Base-by-base conservation (phyloP, 2,329 filamentous ascomycete species). In the Lachnellula cervina region DNA sequence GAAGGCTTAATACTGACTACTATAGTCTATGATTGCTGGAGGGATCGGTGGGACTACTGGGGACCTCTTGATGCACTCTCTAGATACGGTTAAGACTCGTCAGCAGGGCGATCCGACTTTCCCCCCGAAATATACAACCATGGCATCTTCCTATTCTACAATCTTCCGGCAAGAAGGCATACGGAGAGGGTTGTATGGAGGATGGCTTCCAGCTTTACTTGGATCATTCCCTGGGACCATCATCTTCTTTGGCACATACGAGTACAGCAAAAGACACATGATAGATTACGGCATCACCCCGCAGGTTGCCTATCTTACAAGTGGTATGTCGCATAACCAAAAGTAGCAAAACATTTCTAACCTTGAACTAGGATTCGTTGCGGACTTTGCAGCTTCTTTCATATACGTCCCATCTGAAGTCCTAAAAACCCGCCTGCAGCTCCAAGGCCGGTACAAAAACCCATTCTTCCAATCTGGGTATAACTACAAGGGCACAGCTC, bases 361-460 rank as follows among this genome's bases (percentile, higher is more conserved):
- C 48, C 50, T 16, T 34, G 35, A 23, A 34, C 6, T 60, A 92
- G 90, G 93, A n/a, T 92, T 97, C 65, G 71, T 97, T 57, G 94
- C 93, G 59, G 94, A 99, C 69, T 79, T 97, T 21, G 93, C 90
- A 45, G 93, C 94, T 1, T 96, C 91, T 0, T 80, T 96, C 58
- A 82, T 97, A 57, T 99, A 99, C 69, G 95, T 99, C 4, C 95
- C 94, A 4, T 96, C 93, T 13, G 95, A 99, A 73, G 94, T 99
- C 5, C 80, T 99, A 64, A 99, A 99, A 73, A 99, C 94, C n/a
- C 86, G 94, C 23, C 77, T 97, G 49, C 94, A 99, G 70, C 81
- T 99, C 5, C 94, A 99, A 72, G 95, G 94, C 50, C 89, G 90
- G 58, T 88, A 91, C 75, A 96, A 97, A 73, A 99, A 99, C 68